Conservation (phyloP, 345 rosid genomes). For the Sonneratia alba region DNA sequence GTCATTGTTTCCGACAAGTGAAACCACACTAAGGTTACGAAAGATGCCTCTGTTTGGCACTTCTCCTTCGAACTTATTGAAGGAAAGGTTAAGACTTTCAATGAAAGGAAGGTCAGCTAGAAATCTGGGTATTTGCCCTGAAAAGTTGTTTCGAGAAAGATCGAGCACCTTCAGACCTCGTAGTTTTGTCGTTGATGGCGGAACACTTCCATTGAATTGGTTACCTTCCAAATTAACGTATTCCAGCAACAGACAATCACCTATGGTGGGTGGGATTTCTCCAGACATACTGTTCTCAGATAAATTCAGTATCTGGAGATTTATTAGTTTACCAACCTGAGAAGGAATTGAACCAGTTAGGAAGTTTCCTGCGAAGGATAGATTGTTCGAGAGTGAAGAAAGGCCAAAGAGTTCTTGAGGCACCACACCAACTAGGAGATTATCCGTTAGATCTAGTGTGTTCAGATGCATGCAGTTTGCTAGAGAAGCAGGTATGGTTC, state of each 20-base stretch:
- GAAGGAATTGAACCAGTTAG: constrained; percentile 3
- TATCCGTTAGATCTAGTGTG: not conserved
- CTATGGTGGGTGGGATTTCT: constrained; percentile 5
- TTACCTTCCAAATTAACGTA: constrained; percentile 3
- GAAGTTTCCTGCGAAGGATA: not conserved
- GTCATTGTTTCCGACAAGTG: constrained; percentile 4
- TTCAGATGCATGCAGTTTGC: constrained; percentile 2
- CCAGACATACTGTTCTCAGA: constrained; percentile 3
- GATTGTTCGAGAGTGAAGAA: not conserved
- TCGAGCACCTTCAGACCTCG: not conserved
- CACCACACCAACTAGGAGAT: constrained; percentile 1
- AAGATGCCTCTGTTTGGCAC: constrained; percentile 11
- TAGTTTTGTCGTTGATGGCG: not conserved
- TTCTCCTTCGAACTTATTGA: constrained; percentile 10
- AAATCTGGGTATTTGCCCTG: constrained; percentile 6
- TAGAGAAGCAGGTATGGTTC: constrained; percentile 4
- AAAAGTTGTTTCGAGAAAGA: constrained; percentile 10
- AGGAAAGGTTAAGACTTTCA: constrained; percentile 11
- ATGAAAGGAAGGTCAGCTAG: constrained; percentile 2
- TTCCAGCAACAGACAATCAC: constrained; percentile 5
- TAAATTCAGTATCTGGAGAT: constrained; percentile 1
- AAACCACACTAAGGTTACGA: constrained; percentile 1
- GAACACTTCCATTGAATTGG: constrained; percentile 3
- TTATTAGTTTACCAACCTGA: not conserved
- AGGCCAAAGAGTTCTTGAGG: constrained; percentile 1